These are phyloP conservation scores for Ogataea hybrid DNA, from an alignment of 1,139 yeast genomes.

Conservation along the genomic window DNA sequence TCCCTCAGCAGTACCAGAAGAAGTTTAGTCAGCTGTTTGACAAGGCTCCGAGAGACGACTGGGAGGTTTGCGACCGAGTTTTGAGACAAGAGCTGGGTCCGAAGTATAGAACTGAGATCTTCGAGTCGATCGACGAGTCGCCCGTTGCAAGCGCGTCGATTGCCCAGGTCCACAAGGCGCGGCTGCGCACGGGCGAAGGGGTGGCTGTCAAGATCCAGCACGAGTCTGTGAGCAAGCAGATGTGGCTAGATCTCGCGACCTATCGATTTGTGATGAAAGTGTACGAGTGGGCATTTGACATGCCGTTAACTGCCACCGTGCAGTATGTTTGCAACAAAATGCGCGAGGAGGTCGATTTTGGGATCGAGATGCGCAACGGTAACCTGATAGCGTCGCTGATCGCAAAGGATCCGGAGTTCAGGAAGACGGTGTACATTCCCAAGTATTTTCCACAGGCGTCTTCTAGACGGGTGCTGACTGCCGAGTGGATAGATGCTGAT, in stretches of 20 bases:
- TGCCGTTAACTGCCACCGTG: constrained; percentile 61
- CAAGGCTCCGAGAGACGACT: constrained; percentile 65
- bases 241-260: constrained; percentile 56
- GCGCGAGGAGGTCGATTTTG: constrained; percentile 60
- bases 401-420: constrained; percentile 35
- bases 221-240: constrained; percentile 54
- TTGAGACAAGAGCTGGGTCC: constrained; percentile 46
- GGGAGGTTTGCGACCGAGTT: constrained; percentile 50
- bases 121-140: constrained; percentile 44
- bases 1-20: constrained; percentile 61
- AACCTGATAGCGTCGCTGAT: constrained; percentile 34
- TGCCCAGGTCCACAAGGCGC: constrained; percentile 69
- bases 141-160: constrained; percentile 74
- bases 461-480: constrained; percentile 51
- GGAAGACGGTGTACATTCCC: constrained; percentile 52
- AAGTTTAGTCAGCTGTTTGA: constrained; percentile 61
- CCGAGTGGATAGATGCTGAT: constrained; percentile 79
- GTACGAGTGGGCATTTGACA: constrained; percentile 58
- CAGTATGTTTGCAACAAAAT: constrained; percentile 57
- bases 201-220: constrained; percentile 76
- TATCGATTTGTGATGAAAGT: constrained; percentile 51
- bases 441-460: constrained; percentile 44
- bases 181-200: constrained; percentile 44
- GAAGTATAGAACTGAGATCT: constrained; percentile 44
- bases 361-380: constrained; percentile 54